These are phyloP conservation scores for Penicillium sp. DNA, from an alignment of 2,329 filamentous ascomycete genomes.

Conservation along the genomic window DNA sequence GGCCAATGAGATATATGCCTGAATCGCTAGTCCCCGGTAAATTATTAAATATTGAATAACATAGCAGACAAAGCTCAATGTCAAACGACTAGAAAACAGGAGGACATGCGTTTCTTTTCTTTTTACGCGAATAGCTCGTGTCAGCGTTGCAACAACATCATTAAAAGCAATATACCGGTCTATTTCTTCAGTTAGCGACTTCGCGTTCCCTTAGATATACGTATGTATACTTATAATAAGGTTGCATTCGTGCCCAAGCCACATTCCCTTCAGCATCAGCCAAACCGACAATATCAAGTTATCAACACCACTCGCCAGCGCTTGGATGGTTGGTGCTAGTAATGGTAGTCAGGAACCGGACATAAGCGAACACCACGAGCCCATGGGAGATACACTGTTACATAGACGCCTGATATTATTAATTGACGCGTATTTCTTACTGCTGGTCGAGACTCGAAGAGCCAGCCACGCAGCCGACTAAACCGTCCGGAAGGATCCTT, in stretches of 20 bases:
- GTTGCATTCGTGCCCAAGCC: background rate
- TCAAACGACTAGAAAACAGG: background rate
- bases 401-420: background rate
- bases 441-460: background rate
- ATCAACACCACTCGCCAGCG: too few species aligned
- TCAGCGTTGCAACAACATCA: constrained; percentile 6
- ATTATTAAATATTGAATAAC: background rate
- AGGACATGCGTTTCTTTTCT: background rate
- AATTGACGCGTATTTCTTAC: background rate
- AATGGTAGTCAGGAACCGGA: background rate
- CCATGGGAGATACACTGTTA: background rate
- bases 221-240: background rate
- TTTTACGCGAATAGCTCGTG: background rate
- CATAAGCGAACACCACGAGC: background rate
- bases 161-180: background rate
- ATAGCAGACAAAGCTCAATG: background rate
- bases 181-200: background rate
- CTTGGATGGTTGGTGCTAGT: background rate
- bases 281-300: background rate
- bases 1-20: background rate
- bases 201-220: background rate
- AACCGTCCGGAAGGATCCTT: background rate
- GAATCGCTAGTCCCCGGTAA: background rate
- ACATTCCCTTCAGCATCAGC: background rate
- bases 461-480: background rate